phyloP scores from a whole-genome alignment of 2,329 filamentous ascomycete species.

The Diplocarpon rosae region DNA sequence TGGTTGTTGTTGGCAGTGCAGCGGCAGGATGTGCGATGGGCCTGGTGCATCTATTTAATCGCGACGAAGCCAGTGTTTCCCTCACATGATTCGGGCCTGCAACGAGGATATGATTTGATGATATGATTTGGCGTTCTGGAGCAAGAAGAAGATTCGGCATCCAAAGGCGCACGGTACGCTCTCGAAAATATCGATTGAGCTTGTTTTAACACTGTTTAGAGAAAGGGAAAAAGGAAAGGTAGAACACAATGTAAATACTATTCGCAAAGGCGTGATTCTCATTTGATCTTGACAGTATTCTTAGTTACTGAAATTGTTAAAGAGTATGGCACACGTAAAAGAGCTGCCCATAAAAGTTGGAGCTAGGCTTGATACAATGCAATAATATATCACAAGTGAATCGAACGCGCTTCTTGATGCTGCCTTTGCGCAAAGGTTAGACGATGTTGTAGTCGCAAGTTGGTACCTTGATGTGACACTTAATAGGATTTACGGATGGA shows the following conservation, averaged over 20 bases:
- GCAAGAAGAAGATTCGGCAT: conserved; percentile 6
- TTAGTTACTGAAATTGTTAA: too few species aligned
- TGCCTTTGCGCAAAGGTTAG: too few species aligned
- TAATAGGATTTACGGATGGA: too few species aligned
- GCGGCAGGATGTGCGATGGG: conserved; percentile 32
- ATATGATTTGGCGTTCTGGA: conserved; percentile 6
- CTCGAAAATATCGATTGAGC: conserved; percentile 21
- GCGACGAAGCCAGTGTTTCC: conserved; percentile 7
- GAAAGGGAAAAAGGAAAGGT: not conserved
- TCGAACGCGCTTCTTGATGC: too few species aligned
- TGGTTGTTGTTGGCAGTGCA: conserved; percentile 31
- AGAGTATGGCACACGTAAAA: too few species aligned
- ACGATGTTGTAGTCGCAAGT: too few species aligned
- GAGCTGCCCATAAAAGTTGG: too few species aligned
- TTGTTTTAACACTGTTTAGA: conserved; percentile 1
- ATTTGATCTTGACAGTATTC: not conserved
- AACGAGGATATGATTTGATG: conserved; percentile 2
- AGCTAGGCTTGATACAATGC: too few species aligned
- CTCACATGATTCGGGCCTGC: not conserved
- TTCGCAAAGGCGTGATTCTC: not conserved
- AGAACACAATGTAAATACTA: not conserved
- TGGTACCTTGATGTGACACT: too few species aligned
- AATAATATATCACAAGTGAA: too few species aligned
- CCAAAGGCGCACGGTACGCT: conserved; percentile 7
- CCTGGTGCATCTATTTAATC: conserved; percentile 27